Evolutionary conservation across 768 basidiomycete genomes (phyloP).

Genomic region (Pisolithus tinctorius): DNA sequence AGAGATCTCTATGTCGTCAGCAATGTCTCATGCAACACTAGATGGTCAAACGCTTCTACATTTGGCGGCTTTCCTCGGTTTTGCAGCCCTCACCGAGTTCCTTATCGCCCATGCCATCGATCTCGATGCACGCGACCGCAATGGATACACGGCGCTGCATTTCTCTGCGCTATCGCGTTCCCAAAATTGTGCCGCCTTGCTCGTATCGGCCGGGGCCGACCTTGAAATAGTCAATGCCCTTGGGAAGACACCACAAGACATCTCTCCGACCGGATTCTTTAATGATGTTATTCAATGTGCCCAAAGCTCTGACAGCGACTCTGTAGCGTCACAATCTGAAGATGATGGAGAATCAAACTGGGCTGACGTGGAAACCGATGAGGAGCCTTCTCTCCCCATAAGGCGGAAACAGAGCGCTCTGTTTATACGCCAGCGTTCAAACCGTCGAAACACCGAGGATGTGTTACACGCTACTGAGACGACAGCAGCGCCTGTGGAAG

Average conservation of each 20-base stretch:
- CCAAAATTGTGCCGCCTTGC: constrained; percentile 51
- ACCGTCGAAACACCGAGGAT: constrained; percentile 12
- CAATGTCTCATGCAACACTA: constrained; percentile 64
- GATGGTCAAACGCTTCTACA: constrained; percentile 87
- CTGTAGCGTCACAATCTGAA: constrained; percentile 20
- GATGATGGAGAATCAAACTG: constrained; percentile 55
- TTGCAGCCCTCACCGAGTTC: constrained; percentile 61
- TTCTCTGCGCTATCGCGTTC: constrained; percentile 70
- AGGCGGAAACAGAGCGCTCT: constrained; percentile 29
- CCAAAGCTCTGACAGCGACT: constrained; percentile 15
- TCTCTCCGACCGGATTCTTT: constrained; percentile 42
- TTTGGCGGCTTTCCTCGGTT: constrained; percentile 74
- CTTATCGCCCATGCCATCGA: constrained; percentile 69
- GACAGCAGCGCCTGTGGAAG: constrained; percentile 3
- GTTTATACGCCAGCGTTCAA: constrained; percentile 25
- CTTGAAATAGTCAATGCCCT: constrained; percentile 64
- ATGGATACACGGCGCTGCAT: constrained; percentile 87
- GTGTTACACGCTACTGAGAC: constrained; percentile 2
- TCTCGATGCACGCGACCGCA: constrained; percentile 78
- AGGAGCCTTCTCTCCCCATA: constrained; percentile 32
- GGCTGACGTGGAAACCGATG: constrained; percentile 68
- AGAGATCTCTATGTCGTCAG: constrained; percentile 38
- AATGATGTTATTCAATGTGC: constrained; percentile 24
- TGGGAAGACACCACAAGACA: constrained; percentile 65
- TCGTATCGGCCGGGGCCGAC: constrained; percentile 80